Base-by-base conservation (phyloP, 2,329 filamentous ascomycete genomes). In the Aspergillus clavatus region DNA sequence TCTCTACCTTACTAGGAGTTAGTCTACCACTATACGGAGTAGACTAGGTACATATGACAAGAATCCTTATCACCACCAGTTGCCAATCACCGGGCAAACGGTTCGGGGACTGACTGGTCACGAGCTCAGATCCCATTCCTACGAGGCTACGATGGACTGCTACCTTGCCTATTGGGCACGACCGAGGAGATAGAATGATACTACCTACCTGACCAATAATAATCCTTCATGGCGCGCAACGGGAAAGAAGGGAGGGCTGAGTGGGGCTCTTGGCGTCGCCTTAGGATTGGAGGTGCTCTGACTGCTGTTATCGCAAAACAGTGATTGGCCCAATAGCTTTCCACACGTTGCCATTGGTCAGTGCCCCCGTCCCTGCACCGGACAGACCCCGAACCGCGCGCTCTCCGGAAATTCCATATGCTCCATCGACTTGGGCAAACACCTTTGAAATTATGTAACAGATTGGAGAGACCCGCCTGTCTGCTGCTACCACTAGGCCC, bases 381-480 rank as follows among this genome's bases (percentile, higher is more conserved):
- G 52, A 53, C 52, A 53, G 46, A 42, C 42, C 46, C 53, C 53
- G 53, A 56, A 47, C 31, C n/a, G n/a, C 41, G 35, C 42, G 18
- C 14, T 41, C 38, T 41, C 35, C 29, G 12, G 31, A 26, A 24
- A n/a, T n/a, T n/a, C n/a, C n/a, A n/a, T n/a, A n/a, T n/a, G 22
- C 27, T 22, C 35, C 18, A 18, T 29, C 12, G 26, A 39, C n/a
- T 27, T 44, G 43, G 47, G 27, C 19, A 18, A 33, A 40, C 22
- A 22, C n/a, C 14, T 24, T n/a, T 19, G 23, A 7, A 14, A 28
- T 40, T 40, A 40, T 28, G 38, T 40, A 40, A 40, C 38, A 40
- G 38, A 40, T 26, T 40, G 5, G 16, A 35, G 16, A 28, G 10
- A 28, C 10, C 3, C 4, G 10, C 8, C 10, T 19, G 3, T 21